Percentiles rank a stretch among this genome's conserved stretches.
These are phyloP conservation scores for Bacterosira constricta DNA, from an alignment of 108 stramenopile genomes.

Conservation along the genomic window DNA sequence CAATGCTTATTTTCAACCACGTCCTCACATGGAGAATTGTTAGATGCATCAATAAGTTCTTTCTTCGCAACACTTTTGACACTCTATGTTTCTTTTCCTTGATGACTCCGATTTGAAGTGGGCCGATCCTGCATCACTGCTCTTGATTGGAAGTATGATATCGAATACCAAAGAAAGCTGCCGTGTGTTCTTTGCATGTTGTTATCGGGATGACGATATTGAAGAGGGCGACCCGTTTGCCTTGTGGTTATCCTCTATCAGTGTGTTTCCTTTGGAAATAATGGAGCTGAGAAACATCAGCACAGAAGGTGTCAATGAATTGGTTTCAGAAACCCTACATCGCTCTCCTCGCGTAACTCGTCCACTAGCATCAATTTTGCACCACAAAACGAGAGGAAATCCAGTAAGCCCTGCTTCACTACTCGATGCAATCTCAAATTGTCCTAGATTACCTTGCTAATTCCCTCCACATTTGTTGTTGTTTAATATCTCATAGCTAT, in stretches of 20 bases:
- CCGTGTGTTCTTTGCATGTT: conserved; percentile 12
- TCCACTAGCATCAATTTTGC: conserved; percentile 23
- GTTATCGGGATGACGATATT: conserved; percentile 30
- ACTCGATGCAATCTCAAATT: too few species aligned
- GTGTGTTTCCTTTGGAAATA: background rate
- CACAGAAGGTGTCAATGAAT: conserved; percentile 19
- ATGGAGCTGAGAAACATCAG: conserved; percentile 20
- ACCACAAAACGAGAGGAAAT: conserved; percentile 15
- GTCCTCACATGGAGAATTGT: too few species aligned
- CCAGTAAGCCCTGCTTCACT: too few species aligned
- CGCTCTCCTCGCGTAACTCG: conserved; percentile 32
- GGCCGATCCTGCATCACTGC: conserved; percentile 19
- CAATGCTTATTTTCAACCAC: too few species aligned
- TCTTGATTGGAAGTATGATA: conserved; percentile 15
- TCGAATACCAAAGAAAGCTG: conserved; percentile 1
- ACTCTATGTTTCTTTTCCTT: background rate
- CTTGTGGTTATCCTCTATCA: conserved; percentile 1
- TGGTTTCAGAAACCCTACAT: conserved; percentile 26
- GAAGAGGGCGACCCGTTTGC: background rate
- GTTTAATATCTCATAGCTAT: too few species aligned
- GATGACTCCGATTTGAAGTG: conserved; percentile 2
- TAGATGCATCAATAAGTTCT: too few species aligned
- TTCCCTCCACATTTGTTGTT: too few species aligned
- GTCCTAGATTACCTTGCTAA: too few species aligned
- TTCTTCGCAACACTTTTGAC: background rate